Base-by-base conservation (phyloP, 2,329 filamentous ascomycete species). In the Hypoxylon sp. region DNA sequence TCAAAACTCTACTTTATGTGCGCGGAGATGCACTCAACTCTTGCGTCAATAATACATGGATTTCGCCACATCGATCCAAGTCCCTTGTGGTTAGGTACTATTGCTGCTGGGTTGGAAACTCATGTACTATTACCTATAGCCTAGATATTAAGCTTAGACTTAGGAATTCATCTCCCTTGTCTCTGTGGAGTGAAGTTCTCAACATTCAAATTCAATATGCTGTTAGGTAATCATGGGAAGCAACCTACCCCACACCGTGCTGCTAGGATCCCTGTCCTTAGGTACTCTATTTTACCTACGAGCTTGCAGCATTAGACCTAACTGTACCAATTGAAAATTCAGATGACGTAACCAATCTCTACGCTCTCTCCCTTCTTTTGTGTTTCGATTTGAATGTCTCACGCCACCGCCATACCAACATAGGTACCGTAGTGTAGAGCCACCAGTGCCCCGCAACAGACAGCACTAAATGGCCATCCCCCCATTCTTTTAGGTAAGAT, bases 321-420 rank as follows among this genome's bases (percentile, higher is more conserved):
- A n/a, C n/a, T n/a, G n/a, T n/a, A 37, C 47, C 29, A 37, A 51
- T 51, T 51, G 37, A 2, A 21, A 34, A 14, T 5, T 19, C 47
- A 30, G 47, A 51, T 51, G 47, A 51, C 47, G 47, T 16, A 51
- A 37, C 30, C 30, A 34, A 51, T 51, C n/a, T 51, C 5, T 51
- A 32, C 30, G 12, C 43, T 25, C 23, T 27, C 8, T 25, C 25
- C 16, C 37, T n/a, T 37, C 12, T 5, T 16, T 19, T 41, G 37
- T 41, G 37, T 11, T 16, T 19, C 37, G 16, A 21, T 21, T 8
- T 41, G 16, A 41, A 41, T 21, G 37, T 41, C 37, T 41, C n/a
- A 41, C 37, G n/a, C 37, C 37, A 37, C 32, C 32, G 14, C 32
- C 4, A 14, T 37, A 37, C 32, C 14, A 12, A 37, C 25, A 27